These are phyloP conservation scores for Coleophoma eucalyptorum DNA, from an alignment of 2,329 filamentous ascomycete genomes.

Conservation along the genomic window DNA sequence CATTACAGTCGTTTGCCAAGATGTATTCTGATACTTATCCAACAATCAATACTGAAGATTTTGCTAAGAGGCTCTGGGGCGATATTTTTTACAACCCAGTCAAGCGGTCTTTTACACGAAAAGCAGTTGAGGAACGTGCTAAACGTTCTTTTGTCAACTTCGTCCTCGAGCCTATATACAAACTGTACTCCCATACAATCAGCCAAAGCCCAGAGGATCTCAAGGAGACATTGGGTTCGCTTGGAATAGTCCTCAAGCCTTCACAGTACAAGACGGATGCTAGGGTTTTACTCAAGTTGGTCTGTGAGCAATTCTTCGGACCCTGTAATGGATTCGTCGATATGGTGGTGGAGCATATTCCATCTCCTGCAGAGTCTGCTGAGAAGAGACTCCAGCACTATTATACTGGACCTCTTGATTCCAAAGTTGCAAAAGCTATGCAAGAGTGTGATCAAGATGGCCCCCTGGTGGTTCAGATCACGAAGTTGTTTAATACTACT, in stretches of 20 bases:
- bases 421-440: constrained; percentile 77
- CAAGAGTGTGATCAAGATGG: constrained; percentile 81
- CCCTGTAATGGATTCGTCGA: constrained; percentile 88
- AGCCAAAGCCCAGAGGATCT: constrained; percentile 85
- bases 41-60: constrained; percentile 76
- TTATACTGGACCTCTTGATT: constrained; percentile 88
- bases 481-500: constrained; percentile 85
- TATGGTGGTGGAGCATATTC: constrained; percentile 87
- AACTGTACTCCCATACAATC: constrained; percentile 92
- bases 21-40: constrained; percentile 93
- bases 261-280: constrained; percentile 90
- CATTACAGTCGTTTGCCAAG: constrained; percentile 86
- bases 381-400: constrained; percentile 75
- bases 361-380: constrained; percentile 78
- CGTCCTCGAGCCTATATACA: constrained; percentile 94
- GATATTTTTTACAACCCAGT: constrained; percentile 94
- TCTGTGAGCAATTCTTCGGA: constrained; percentile 95
- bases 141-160: constrained; percentile 92
- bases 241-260: constrained; percentile 86
- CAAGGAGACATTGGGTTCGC: constrained; percentile 69
- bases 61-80: constrained; percentile 85
- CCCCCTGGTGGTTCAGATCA: constrained; percentile 85
- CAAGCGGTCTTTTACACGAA: constrained; percentile 88
- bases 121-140: constrained; percentile 73
- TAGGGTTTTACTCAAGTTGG: constrained; percentile 79